Conservation (phyloP, 1,284 basidiomycete genomes). For the Hemileia vastatrix region DNA sequence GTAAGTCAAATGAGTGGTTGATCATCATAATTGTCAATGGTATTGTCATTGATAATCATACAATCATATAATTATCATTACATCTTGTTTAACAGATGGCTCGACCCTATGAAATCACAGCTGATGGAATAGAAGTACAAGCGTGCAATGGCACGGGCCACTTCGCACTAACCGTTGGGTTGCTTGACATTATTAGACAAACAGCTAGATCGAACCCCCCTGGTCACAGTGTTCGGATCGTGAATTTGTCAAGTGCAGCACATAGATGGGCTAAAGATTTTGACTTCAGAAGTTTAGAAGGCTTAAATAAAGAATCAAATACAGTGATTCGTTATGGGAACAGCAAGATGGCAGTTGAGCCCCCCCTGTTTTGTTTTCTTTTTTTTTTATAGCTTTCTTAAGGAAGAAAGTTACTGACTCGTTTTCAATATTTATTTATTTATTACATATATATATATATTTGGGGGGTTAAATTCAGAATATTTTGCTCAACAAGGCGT, state of each 20-base stretch:
- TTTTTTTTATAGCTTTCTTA: background rate
- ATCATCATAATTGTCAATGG: too few relatives aligned
- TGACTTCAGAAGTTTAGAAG: background rate
- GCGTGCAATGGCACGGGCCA: slow-evolving; percentile 5
- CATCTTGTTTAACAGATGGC: background rate
- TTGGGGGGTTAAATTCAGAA: too few relatives aligned
- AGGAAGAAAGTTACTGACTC: background rate
- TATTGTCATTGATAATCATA: too few relatives aligned
- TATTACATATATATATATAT: too few relatives aligned
- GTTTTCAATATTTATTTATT: background rate
- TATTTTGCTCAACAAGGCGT: background rate
- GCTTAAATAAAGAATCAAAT: background rate
- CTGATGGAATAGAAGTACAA: slow-evolving; percentile 1
- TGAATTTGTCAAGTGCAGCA: background rate
- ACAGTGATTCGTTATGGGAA: background rate
- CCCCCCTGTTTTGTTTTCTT: background rate
- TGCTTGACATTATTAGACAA: background rate
- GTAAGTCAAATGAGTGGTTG: too few relatives aligned
- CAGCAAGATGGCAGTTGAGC: too few relatives aligned
- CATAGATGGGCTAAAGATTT: background rate
- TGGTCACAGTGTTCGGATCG: background rate
- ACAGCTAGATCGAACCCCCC: background rate
- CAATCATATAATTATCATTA: too few relatives aligned
- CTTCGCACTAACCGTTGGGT: background rate
- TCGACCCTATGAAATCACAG: background rate